A percentile compares a stretch with the other conserved stretches of the same genome.
Evolutionary conservation across 495 filamentous ascomycete genomes (phyloP).

Genomic region (Polyplosphaeria fusca): DNA sequence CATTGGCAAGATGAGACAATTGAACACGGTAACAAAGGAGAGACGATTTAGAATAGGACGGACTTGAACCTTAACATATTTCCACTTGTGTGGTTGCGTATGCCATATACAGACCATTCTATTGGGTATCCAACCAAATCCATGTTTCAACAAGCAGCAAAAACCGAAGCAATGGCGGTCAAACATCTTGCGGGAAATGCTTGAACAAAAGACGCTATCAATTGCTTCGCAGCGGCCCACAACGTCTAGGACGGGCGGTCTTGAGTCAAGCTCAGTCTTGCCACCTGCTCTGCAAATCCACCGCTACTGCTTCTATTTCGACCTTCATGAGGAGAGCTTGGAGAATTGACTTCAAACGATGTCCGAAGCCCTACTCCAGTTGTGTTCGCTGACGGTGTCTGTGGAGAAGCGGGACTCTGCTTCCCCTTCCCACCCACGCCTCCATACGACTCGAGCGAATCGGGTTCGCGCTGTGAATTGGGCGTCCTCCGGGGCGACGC

Average conservation of each 20-base stretch:
- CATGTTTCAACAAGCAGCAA: too few species aligned
- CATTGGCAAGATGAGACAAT: too few species aligned
- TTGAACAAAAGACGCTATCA: too few species aligned
- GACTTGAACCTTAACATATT: too few species aligned
- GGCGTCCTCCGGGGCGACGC: background rate
- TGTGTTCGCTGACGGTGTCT: slow-evolving; percentile 16
- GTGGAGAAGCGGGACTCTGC: slow-evolving; percentile 6
- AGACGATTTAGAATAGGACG: too few species aligned
- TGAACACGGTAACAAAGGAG: too few species aligned
- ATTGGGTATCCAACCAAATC: background rate
- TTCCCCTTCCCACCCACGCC: slow-evolving; percentile 1
- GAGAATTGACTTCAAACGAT: slow-evolving; percentile 25
- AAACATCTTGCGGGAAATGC: too few species aligned
- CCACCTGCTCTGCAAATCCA: slow-evolving; percentile 30
- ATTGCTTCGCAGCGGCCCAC: too few species aligned
- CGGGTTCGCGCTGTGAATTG: slow-evolving; percentile 7
- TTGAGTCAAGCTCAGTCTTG: slow-evolving; percentile 26
- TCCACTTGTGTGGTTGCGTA: too few species aligned
- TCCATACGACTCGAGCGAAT: slow-evolving; percentile 22
- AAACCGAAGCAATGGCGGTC: too few species aligned
- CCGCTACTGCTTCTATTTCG: slow-evolving; percentile 28
- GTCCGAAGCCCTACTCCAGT: slow-evolving; percentile 32
- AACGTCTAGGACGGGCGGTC: slow-evolving; percentile 1
- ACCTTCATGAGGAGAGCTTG: slow-evolving; percentile 1
- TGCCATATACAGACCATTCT: background rate